Base-by-base conservation (phyloP, 768 basidiomycete genomes). In the Hericium coralloides region DNA sequence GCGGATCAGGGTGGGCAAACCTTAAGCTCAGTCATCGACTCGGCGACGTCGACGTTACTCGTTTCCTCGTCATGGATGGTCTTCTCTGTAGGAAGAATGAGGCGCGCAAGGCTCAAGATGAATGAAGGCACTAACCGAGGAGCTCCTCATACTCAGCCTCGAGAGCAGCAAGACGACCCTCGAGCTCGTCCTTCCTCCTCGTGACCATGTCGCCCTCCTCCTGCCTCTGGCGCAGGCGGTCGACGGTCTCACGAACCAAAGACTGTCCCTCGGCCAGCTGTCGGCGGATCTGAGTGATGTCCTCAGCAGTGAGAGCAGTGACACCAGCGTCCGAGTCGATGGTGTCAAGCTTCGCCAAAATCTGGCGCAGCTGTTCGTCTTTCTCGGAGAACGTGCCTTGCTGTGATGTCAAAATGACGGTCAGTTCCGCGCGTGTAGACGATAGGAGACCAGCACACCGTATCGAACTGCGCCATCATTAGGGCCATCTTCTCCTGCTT, bases 381-480 rank as follows among this genome's bases (percentile, higher is more conserved):
- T 93, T 94, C 77, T 95, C 93, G 55, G 92, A 94, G 71, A 94
- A 89, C 2, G 87, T 84, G n/a, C 90, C 92, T 75, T 93, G 89
- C 90, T 91, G 63, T 53, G 47, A 55, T 41, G 55, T 49, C 15
- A 55, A 59, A 23, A 53, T 15, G 12, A 20, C 17, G 31, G 31
- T 59, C 51, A 63, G 48, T 31, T 9, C 61, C 60, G 48, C 10
- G 55, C 17, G 12, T 25, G 10, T n/a, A 38, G 50, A n/a, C 18
- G 20, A 25, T 36, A 15, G 8, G 9, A 15, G 57, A 52, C 48
- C 55, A 57, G 74, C 88, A 66, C 62, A 95, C 95, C 60, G 89
- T 81, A 72, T 98, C 95, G 64, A 99, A 95, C 71, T 95, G 95
- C 58, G 95, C 92, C 95, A 99, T 98, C 92, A 99, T 97, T 63